Evolutionary conservation across 169 alveolate species (phyloP), one percentile per base, ranked within the genome.

Genomic region (Cryptosporidium viatorum): DNA sequence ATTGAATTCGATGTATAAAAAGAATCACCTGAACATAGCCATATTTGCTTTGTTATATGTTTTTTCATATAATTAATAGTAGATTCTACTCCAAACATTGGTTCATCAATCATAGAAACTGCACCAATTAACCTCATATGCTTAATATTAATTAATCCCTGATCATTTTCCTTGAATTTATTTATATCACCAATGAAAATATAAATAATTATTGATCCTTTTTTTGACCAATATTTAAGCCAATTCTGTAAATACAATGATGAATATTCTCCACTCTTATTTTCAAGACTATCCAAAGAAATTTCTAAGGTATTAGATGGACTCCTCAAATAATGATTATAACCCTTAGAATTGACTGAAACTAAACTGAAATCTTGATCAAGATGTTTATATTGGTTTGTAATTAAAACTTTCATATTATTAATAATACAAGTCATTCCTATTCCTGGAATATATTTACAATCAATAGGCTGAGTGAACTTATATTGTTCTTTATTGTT

Each of bases 21-120:
- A 8, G 89, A 80, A 29, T 80, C 89, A n/a, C 89, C 89, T 7
- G 89, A 62, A 26, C 89, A 80, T 5, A 80, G 48, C 89, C 89
- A 80, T 62, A 80, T 80, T 43, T 62, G 60, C 12, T 80, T 45
- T 8, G 80, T 80, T 26, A 80, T 33, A 7, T 41, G 7, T 29
- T 80, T 59, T 21, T 62, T 80, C 23, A 80, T 37, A 23, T 80
- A 80, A 43, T 65, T 80, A 21, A 80, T 80, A 4, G 80, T 62
- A 6, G 60, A 37, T 16, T 62, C 69, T 7, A 65, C 75, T 62
- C 89, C 89, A 62, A 62, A 62, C 89, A 80, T 80, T 31, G 73
- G 89, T 26, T 80, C 89, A 31, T 80, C 89, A 37, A 58, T 43
- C 67, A 80, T 41, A 16, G 89, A 59, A 43, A 80, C 50, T 18